Base-by-base conservation (phyloP, 208 protist species). In the Crithidia fasciculata region DNA sequence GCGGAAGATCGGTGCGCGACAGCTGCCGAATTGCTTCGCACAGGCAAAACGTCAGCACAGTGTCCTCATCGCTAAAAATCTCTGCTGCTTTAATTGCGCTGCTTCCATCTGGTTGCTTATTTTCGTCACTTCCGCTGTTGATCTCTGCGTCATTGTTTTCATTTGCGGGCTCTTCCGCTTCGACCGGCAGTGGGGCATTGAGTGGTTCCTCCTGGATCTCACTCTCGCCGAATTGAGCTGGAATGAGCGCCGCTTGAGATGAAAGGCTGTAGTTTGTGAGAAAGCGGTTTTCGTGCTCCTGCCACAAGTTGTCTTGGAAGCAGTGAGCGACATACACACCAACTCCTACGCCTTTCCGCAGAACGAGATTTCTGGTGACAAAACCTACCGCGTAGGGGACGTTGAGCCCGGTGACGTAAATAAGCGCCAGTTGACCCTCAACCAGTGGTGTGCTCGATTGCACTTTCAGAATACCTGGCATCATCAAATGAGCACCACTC, bases 401-500 rank as follows among this genome's bases (percentile, higher is more conserved):
- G 19, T 73, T 28, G 28, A 71, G 79, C 10, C 84, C 82, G n/a
- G 75, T 0, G 7, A 81, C 80, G 64, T 78, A 85, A 69, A 92
- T 65, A 0, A 87, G 71, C 3, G 77, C 71, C 16, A 89, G 58
- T 61, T 83, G 69, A 18, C 78, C 78, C 0, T 18, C 68, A 0
- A 41, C 40, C 5, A 62, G 0, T 39, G 74, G 37, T 6, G 58
- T 53, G 18, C 65, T 69, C 15, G 72, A 36, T 3, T 70, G 13
- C 1, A 64, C 43, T 43, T 56, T 55, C 13, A 85, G 8, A 69
- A 95, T 86, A 37, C 91, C 88, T 56, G 88, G 87, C 57, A 91
- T 94, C 91, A 95, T 95, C 40, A 95, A 72, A 74, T 95, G 88
- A 10, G 91, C 88, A 13, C 88, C 91, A 45, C 82, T 87, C 19